These are phyloP conservation scores for Suillus brevipes DNA, from an alignment of 768 basidiomycete species.

Conservation along the genomic window DNA sequence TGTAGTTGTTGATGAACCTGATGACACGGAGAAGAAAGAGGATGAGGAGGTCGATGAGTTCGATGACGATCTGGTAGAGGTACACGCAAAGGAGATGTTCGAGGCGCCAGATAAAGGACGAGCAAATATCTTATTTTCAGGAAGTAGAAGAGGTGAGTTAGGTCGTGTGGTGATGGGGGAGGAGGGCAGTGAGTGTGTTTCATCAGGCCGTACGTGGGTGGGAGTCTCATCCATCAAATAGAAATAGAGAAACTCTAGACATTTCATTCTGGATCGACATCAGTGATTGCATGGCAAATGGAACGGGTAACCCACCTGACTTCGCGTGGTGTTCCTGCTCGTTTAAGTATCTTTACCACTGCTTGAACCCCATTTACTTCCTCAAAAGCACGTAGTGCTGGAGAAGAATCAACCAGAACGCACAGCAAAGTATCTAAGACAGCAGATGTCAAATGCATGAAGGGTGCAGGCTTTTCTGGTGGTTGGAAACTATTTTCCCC, in stretches of 20 bases:
- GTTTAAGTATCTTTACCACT: slow-evolving; percentile 85
- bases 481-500: slow-evolving; percentile 14
- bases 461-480: slow-evolving; percentile 23
- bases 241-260: slow-evolving; percentile 92
- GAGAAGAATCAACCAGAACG: slow-evolving; percentile 83
- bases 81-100: slow-evolving; percentile 23
- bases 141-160: slow-evolving; percentile 16
- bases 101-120: slow-evolving; percentile 21
- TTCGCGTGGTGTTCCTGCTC: slow-evolving; percentile 82
- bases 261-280: slow-evolving; percentile 76
- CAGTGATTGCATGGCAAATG: slow-evolving; percentile 15
- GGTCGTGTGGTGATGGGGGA: slow-evolving; percentile 30
- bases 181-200: slow-evolving; percentile 36
- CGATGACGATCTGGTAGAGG: slow-evolving; percentile 23
- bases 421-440: slow-evolving; percentile 85
- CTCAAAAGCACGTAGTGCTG: slow-evolving; percentile 78
- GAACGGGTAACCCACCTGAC: slow-evolving; percentile 77
- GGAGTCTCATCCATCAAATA: slow-evolving; percentile 85
- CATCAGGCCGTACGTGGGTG: slow-evolving; percentile 9
- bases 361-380: slow-evolving; percentile 72
- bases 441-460: slow-evolving; percentile 61
- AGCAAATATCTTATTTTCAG: slow-evolving; percentile 27
- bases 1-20: slow-evolving; percentile 38
- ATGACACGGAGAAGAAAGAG: slow-evolving; percentile 42
- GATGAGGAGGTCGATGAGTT: slow-evolving; percentile 17